Conservation (phyloP, 2,329 filamentous ascomycete genomes). For the Rachicladosporium sp. region DNA sequence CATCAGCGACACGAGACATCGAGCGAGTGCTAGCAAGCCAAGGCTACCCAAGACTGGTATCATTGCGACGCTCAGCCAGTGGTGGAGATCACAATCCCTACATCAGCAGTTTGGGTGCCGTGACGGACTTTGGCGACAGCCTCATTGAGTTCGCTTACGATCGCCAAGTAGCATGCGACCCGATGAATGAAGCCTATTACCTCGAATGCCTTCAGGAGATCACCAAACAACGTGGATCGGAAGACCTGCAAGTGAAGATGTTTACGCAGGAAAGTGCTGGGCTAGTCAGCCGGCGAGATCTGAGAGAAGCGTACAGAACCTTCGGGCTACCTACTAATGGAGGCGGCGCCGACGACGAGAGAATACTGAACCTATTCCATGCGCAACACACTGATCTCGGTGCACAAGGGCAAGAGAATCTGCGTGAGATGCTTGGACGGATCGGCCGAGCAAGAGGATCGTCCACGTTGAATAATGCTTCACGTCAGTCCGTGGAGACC, state of each 20-base stretch:
- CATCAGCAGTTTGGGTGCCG: constrained; percentile 47
- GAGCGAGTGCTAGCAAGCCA: constrained; percentile 22
- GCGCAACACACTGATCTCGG: constrained; percentile 45
- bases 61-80: constrained; percentile 3
- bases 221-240: constrained; percentile 42
- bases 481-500: constrained; percentile 46
- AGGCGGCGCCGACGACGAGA: constrained; percentile 40
- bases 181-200: constrained; percentile 45
- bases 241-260: constrained; percentile 46
- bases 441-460: constrained; percentile 49
- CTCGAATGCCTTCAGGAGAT: constrained; percentile 53
- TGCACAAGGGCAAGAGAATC: constrained; percentile 41
- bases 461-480: constrained; percentile 44
- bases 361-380: constrained; percentile 50
- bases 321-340: constrained; percentile 42
- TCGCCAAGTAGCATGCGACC: constrained; percentile 46
- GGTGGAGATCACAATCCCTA: constrained; percentile 14
- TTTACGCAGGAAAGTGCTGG: constrained; percentile 47
- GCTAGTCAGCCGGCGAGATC: constrained; percentile 43
- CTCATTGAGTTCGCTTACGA: constrained; percentile 52
- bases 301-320: constrained; percentile 45
- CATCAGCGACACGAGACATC: constrained; percentile 20
- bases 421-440: constrained; percentile 43
- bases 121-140: constrained; percentile 49
- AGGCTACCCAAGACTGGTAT: constrained; percentile 10